Evolutionary conservation across 2,329 filamentous ascomycete genomes (phyloP), one percentile per base, ranked within the genome.

Genomic region (Calonectria multiphialidica): DNA sequence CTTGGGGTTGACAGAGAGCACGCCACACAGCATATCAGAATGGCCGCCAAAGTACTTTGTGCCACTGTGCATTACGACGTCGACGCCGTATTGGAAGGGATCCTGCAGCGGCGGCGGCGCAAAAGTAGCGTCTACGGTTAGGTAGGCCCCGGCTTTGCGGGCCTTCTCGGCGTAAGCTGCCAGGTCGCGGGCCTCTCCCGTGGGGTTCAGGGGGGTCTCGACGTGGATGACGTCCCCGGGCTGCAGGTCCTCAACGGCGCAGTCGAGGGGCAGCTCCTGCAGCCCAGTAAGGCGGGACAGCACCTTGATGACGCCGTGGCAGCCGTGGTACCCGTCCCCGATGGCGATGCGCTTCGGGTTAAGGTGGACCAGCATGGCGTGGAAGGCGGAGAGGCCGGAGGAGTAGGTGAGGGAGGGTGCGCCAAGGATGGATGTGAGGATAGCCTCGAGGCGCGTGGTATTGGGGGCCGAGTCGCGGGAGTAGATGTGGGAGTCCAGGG

Each of bases 41-140:
- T 99, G 97, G 0, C 97, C 97, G 23, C 97, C 97, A 76, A 99
- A 91, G 84, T 98, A 99, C 88, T 98, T 99, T 21, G 96, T 98
- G 4, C 95, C 97, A 64, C 90, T 93, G 84, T 99, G 97, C 94
- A 98, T 94, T 40, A 98, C 90, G 1, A 96, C 84, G 83, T 98
- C 96, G 33, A 93, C 95, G 57, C 95, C 96, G 82, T 90, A 93
- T 33, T 83, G 81, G 79, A 98, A 97, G 0, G 97, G 96, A 79
- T 98, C 94, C 82, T 95, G 93, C 71, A 99, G 86, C 33, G 95
- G 94, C 37, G 97, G 97, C 47, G 97, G 97, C 3, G 92, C 97
- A 84, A 99, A 98, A 0, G 97, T 99, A 2, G 94, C 92, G 83
- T 99, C 97, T 1, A 98, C 93, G 15, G 93, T 93, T 59, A 98